Evolutionary conservation across 345 rosid genomes (phyloP).

Genomic region (rapeseed (Brassica napus)): DNA sequence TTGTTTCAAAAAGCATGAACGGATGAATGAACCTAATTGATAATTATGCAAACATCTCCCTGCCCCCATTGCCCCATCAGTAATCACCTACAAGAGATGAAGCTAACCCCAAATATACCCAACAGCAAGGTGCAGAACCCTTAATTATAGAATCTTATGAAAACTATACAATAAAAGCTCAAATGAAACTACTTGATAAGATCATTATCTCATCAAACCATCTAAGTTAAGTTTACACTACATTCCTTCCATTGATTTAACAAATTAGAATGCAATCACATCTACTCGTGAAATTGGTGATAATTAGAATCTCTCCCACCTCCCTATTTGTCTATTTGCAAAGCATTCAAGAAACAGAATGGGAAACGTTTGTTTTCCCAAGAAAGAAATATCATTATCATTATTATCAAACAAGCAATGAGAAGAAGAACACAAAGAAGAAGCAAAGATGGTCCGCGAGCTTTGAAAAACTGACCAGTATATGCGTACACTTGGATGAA

Average conservation of each 20-base stretch:
- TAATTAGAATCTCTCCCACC: background rate
- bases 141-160: too few species aligned
- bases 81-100: background rate
- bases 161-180: background rate
- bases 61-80: background rate
- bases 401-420: background rate
- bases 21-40: background rate
- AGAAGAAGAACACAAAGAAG: background rate
- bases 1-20: background rate
- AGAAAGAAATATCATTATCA: background rate
- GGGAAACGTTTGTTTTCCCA: background rate
- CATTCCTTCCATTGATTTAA: background rate
- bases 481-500: conserved; percentile 34
- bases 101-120: background rate
- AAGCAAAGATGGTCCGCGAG: background rate
- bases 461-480: conserved; percentile 22
- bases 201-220: conserved; percentile 17
- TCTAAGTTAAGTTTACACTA: background rate
- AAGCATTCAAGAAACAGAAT: background rate
- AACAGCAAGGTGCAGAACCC: background rate
- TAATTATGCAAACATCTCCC: background rate
- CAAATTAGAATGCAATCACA: background rate
- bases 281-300: background rate
- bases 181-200: conserved; percentile 9
- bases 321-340: conserved; percentile 7